These are phyloP conservation scores for Pholiota adiposa DNA, from an alignment of 1,284 basidiomycete genomes.

Conservation along the genomic window DNA sequence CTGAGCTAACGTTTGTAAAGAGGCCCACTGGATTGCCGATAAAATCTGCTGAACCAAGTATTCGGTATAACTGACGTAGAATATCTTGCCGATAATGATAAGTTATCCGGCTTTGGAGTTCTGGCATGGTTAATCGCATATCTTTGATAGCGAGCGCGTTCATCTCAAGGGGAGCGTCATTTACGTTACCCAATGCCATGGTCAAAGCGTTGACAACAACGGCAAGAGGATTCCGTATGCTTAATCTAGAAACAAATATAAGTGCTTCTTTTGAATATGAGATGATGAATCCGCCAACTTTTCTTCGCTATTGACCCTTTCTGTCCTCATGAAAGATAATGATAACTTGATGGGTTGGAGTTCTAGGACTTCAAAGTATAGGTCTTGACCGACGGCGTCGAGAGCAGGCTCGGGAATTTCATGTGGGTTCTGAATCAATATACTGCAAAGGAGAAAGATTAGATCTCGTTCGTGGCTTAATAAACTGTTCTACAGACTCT, in stretches of 20 bases:
- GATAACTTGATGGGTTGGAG: conserved; percentile 94
- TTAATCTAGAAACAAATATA: conserved; percentile 66
- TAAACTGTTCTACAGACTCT: conserved; percentile 58
- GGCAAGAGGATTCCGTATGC: conserved; percentile 90
- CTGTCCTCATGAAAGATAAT: conserved; percentile 97
- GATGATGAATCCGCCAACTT: conserved; percentile 65
- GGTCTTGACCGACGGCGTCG: conserved; percentile 69
- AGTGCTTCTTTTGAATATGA: no score
- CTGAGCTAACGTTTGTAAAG: conserved; percentile 98
- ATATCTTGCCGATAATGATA: conserved; percentile 97
- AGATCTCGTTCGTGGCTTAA: neutral
- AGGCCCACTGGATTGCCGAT: conserved; percentile 92
- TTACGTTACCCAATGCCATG: conserved; percentile 97
- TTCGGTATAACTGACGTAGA: conserved; percentile 92
- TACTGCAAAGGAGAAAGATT: conserved; percentile 44
- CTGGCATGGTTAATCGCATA: conserved; percentile 85
- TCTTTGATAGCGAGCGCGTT: conserved; percentile 97
- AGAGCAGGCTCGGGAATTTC: conserved; percentile 82
- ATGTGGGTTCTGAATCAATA: conserved; percentile 78
- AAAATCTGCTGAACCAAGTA: conserved; percentile 97
- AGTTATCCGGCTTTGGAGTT: conserved; percentile 84
- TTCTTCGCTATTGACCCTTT: conserved; percentile 90
- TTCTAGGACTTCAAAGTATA: conserved; percentile 98
- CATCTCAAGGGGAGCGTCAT: conserved; percentile 95
- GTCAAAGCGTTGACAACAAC: conserved; percentile 94